Percentiles rank a stretch among this genome's conserved stretches.
phyloP scores from a whole-genome alignment of 2,329 filamentous ascomycete genomes.

The Nemania serpens region DNA sequence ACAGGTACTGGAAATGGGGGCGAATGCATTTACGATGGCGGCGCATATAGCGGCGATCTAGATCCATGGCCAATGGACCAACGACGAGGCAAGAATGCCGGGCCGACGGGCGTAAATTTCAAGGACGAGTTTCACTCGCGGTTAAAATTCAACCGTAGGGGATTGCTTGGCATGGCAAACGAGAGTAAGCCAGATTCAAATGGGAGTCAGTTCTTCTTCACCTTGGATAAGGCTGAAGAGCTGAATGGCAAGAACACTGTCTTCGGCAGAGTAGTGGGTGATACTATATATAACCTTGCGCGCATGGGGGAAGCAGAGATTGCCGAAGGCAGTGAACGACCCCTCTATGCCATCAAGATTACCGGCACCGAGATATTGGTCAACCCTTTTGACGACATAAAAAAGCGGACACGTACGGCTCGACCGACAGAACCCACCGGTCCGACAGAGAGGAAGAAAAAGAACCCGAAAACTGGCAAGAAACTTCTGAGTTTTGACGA shows the following conservation, averaged over 20 bases:
- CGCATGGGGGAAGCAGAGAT: slow-evolving; percentile 91
- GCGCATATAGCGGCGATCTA: slow-evolving; percentile 71
- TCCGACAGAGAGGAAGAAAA: slow-evolving; percentile 59
- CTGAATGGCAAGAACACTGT: slow-evolving; percentile 88
- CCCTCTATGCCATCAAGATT: slow-evolving; percentile 84
- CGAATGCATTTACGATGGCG: slow-evolving; percentile 88
- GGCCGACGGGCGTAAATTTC: slow-evolving; percentile 63
- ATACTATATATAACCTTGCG: slow-evolving; percentile 94
- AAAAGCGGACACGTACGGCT: slow-evolving; percentile 66
- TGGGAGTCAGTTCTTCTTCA: slow-evolving; percentile 97
- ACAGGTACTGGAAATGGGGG: slow-evolving; percentile 91
- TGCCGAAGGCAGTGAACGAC: slow-evolving; percentile 77
- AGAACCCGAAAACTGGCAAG: slow-evolving; percentile 76
- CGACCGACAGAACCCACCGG: slow-evolving; percentile 52
- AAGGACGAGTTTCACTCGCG: slow-evolving; percentile 90
- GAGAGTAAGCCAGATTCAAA: slow-evolving; percentile 78
- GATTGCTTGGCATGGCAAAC: slow-evolving; percentile 95
- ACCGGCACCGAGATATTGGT: slow-evolving; percentile 74
- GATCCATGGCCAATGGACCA: slow-evolving; percentile 75
- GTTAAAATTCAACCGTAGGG: slow-evolving; percentile 89
- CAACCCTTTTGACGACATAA: slow-evolving; percentile 84
- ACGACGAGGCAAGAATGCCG: slow-evolving; percentile 64
- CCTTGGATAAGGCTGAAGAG: slow-evolving; percentile 82
- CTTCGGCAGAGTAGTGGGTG: slow-evolving; percentile 88
- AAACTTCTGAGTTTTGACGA: slow-evolving; percentile 79